Base-by-base conservation (phyloP, 164 flowering plant genomes). In the Macadamia tetraphylla region DNA sequence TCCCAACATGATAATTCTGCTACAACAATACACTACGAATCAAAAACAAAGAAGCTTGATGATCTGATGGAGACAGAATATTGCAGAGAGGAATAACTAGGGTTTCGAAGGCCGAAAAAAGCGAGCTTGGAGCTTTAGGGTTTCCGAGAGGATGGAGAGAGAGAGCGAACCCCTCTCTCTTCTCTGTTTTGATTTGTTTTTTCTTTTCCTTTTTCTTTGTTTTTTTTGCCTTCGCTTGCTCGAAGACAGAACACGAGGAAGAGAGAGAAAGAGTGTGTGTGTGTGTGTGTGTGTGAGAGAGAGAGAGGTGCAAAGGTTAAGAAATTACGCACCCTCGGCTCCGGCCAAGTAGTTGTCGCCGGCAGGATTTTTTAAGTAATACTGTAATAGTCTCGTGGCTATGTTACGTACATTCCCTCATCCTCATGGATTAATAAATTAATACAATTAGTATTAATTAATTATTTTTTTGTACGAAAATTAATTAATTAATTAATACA, bases 1-100 rank as follows among this genome's bases (percentile, higher is more conserved):
- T 49, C n/a, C 3, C 62, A 35, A 35, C 66, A 48, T 63, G 63
- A 44, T 57, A 46, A 12, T 71, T 17, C 69, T 46, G 40, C 13
- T 29, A 52, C 23, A 57, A 46, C 32, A 49, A 14, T 31, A 35
- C 9, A 46, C 51, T 11, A 55, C 40, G 58, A 64, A 14, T 12
- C n/a, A 31, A n/a, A 18, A 35, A 62, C 8, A 15, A 0, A 14
- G 4, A 52, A 58, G 18, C 43, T 31, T 69, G 1, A 53, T 42
- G 55, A 29, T 53, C 49, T 55, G 15, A 52, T 29, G 56, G 9
- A 42, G n/a, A 67, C 8, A 63, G 15, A 42, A 35, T 0, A 61
- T 42, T 8, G 63, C 46, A 52, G 61, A 56, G 56, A 46, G 7
- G 11, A 15, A 55, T 55, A 30, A n/a, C 13, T 59, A 23, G 55